phyloP scores from a whole-genome alignment of 179 eudicot genomes.

The Heliamphora pulchella region DNA sequence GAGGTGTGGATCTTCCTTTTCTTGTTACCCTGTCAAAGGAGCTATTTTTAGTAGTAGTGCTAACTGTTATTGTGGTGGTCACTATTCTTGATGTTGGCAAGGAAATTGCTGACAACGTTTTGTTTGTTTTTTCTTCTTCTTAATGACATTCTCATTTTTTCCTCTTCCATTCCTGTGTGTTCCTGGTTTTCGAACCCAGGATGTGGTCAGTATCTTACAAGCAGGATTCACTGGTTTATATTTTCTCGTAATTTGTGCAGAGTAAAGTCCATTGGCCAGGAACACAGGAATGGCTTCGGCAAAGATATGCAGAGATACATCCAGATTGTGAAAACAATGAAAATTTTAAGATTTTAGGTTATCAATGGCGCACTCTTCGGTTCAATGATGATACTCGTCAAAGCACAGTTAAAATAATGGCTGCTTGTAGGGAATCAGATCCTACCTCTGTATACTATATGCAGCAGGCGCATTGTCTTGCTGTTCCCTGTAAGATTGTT shows the following conservation, averaged over 20 bases:
- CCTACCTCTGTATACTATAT: conserved; percentile 48
- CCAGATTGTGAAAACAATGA: conserved; percentile 30
- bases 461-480: conserved; percentile 77
- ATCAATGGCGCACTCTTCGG: conserved; percentile 88
- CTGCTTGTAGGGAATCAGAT: conserved; percentile 50
- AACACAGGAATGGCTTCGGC: conserved; percentile 59
- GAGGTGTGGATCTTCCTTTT: background rate
- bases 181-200: background rate
- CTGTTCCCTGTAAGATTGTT: conserved; percentile 66
- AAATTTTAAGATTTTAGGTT: conserved; percentile 57
- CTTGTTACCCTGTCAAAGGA: background rate
- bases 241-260: conserved; percentile 29
- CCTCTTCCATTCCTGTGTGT: background rate
- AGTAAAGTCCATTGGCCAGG: conserved; percentile 46
- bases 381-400: conserved; percentile 80
- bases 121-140: background rate
- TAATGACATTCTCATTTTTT: background rate
- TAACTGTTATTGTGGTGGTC: background rate
- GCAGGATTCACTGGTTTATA: background rate
- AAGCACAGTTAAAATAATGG: conserved; percentile 79
- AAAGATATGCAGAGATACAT: conserved; percentile 48
- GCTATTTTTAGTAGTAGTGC: background rate
- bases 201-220: background rate
- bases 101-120: background rate
- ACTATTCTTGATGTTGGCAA: background rate